Conservation (phyloP, 768 basidiomycete species). For the Leucosporidium yakuticum region DNA sequence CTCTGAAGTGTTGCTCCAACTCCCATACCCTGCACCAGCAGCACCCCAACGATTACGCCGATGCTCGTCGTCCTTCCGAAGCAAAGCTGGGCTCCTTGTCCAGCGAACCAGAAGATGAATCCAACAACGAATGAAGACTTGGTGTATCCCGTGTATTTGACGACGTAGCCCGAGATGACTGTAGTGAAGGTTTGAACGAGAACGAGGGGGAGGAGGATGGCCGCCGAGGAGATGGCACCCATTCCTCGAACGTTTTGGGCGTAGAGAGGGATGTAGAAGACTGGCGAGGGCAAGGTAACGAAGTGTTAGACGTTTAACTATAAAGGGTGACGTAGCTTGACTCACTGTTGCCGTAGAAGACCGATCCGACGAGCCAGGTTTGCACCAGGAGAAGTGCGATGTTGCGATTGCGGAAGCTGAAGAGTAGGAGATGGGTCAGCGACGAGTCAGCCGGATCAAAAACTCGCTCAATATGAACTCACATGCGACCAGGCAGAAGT, state of each 20-base stretch:
- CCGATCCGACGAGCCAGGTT: conserved; percentile 39
- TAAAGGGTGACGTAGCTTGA: neutral
- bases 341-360: conserved; percentile 40
- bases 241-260: conserved; percentile 39
- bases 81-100: conserved; percentile 34
- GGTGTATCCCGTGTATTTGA: conserved; percentile 39
- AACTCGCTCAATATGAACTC: neutral
- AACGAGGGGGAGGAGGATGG: conserved; percentile 38
- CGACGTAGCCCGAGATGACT: conserved; percentile 34
- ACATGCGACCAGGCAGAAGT: conserved; percentile 37
- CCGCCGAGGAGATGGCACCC: conserved; percentile 36
- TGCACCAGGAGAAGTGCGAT: conserved; percentile 35
- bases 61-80: conserved; percentile 27
- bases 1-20: conserved; percentile 39
- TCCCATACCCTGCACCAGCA: conserved; percentile 39
- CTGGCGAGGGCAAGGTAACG: neutral
- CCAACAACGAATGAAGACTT: conserved; percentile 38
- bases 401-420: conserved; percentile 36
- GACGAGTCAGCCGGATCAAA: neutral
- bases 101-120: conserved; percentile 36
- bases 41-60: conserved; percentile 33
- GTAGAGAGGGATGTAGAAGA: conserved; percentile 39
- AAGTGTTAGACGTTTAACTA: neutral
- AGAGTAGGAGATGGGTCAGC: conserved; percentile 1
- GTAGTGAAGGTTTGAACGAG: conserved; percentile 36